Percentiles rank a stretch among this genome's conserved stretches.
These are phyloP conservation scores for Verbena officinalis DNA, from an alignment of 257 asterid species.

Conservation along the genomic window DNA sequence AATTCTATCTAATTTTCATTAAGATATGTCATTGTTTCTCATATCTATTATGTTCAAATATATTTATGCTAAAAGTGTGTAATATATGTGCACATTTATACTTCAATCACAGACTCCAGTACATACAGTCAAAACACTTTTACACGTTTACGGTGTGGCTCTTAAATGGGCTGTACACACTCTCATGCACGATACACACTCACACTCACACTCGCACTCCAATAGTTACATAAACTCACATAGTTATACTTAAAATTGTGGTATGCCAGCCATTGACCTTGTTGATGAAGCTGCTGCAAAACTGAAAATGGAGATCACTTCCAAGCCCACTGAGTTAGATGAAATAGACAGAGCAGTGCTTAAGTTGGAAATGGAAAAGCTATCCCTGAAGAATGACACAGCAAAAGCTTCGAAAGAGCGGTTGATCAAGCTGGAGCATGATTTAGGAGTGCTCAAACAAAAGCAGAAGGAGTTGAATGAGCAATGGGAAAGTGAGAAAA, in stretches of 20 bases:
- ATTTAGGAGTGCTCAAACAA: conserved; percentile 65
- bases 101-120: no score
- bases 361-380: conserved; percentile 93
- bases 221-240: neutral
- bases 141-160: no score
- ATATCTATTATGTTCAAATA: no score
- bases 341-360: conserved; percentile 80
- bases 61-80: no score
- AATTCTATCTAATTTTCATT: no score
- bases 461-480: conserved; percentile 69
- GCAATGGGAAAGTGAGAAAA: conserved; percentile 84
- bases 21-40: no score
- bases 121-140: no score
- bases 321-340: conserved; percentile 89
- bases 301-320: conserved; percentile 93
- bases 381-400: conserved; percentile 81
- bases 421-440: conserved; percentile 72
- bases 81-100: no score
- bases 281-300: conserved; percentile 99
- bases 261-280: conserved; percentile 81
- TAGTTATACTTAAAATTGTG: neutral
- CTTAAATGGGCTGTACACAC: no score
- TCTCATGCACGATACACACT: no score
- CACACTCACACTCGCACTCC: no score
- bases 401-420: conserved; percentile 88